These are phyloP conservation scores for Pseudohyphozyma bogoriensis DNA, from an alignment of 768 basidiomycete genomes.

Conservation along the genomic window DNA sequence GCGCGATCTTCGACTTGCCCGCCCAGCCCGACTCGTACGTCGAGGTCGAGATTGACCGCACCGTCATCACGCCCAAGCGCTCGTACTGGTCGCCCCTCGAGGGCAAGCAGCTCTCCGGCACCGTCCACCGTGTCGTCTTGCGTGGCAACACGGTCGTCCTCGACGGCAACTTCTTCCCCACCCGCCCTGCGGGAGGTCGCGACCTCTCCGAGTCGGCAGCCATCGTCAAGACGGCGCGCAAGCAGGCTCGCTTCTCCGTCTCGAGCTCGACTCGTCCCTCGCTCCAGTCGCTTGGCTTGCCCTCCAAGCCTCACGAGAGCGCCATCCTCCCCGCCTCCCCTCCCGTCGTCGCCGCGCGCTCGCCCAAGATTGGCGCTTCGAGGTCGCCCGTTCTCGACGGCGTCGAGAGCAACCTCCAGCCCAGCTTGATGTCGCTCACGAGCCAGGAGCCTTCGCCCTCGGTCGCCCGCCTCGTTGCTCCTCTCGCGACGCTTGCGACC, in stretches of 20 bases:
- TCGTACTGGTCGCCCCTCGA: conserved; percentile 72
- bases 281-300: conserved; percentile 28
- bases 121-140: conserved; percentile 80
- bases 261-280: conserved; percentile 30
- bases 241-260: conserved; percentile 38
- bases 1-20: conserved; percentile 78
- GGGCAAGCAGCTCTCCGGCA: conserved; percentile 52
- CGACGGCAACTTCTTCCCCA: conserved; percentile 60
- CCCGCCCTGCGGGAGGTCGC: conserved; percentile 35
- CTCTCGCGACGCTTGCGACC: conserved; percentile 8
- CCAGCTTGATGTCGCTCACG: conserved; percentile 31
- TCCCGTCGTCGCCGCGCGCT: conserved; percentile 33
- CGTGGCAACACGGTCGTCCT: conserved; percentile 81
- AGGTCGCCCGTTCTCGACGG: conserved; percentile 28
- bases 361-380: conserved; percentile 22
- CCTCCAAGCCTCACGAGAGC: conserved; percentile 16
- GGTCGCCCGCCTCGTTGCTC: not conserved
- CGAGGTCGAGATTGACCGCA: conserved; percentile 81
- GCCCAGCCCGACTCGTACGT: conserved; percentile 65
- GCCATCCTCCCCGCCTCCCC: conserved; percentile 19
- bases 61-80: conserved; percentile 47
- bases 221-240: conserved; percentile 23
- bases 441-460: not conserved
- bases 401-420: conserved; percentile 19
- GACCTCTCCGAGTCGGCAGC: conserved; percentile 34